Percentiles rank a stretch among this genome's conserved stretches.
Conservation (phyloP, 2,329 filamentous ascomycete species). For the Endocalyx cinctus region DNA sequence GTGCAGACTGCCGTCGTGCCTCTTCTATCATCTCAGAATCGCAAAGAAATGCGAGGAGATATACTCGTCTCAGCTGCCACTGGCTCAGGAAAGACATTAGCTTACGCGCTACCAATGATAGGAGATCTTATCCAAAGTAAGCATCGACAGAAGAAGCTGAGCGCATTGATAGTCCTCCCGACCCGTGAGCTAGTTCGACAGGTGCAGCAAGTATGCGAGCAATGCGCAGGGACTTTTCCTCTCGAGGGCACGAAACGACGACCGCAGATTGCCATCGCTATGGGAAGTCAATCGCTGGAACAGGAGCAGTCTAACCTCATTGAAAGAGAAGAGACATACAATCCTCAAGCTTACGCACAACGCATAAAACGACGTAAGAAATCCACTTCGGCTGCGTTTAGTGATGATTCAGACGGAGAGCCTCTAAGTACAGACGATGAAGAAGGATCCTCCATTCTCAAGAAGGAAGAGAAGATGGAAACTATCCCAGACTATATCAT, state of each 20-base stretch:
- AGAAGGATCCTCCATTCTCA: constrained; percentile 20
- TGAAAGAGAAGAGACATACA: constrained; percentile 51
- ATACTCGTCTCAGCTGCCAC: constrained; percentile 89
- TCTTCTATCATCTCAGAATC: constrained; percentile 62
- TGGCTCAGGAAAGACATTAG: constrained; percentile 90
- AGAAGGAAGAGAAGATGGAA: constrained; percentile 21
- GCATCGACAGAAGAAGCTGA: constrained; percentile 57
- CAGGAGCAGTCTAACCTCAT: constrained; percentile 48
- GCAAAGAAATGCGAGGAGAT: constrained; percentile 63
- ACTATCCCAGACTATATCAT: constrained; percentile 59
- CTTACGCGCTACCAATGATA: constrained; percentile 83
- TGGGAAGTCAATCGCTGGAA: constrained; percentile 74
- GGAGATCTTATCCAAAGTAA: constrained; percentile 63
- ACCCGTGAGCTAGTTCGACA: constrained; percentile 88
- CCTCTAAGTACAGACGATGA: constrained; percentile 32
- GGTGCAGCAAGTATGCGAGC: constrained; percentile 71
- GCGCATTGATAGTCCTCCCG: constrained; percentile 81
- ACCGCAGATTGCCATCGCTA: constrained; percentile 73
- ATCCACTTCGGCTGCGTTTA: constrained; percentile 26
- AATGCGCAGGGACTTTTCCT: constrained; percentile 62
- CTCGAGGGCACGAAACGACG: constrained; percentile 51
- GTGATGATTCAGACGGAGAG: constrained; percentile 33
- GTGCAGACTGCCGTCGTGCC: constrained; percentile 79
- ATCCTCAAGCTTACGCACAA: constrained; percentile 52
- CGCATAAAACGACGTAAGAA: constrained; percentile 37